Evolutionary conservation across 345 rosid species (phyloP), one percentile per base, ranked within the genome.

Genomic region (Eucalyptus pauciflora): DNA sequence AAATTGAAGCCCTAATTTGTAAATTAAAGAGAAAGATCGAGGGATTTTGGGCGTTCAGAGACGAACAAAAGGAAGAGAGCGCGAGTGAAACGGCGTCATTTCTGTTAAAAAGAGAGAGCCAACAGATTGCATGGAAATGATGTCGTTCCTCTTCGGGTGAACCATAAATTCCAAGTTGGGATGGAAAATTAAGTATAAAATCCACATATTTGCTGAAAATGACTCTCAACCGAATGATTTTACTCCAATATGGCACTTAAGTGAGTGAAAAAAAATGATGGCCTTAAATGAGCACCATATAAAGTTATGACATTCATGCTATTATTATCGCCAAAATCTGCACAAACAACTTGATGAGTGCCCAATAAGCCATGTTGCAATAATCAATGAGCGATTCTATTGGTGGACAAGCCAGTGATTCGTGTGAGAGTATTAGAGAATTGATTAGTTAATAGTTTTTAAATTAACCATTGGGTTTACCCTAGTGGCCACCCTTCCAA

Each of bases 271-370:
- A 60, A 12, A 27, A 37, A 37, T 33, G 2, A 37, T 37, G 37
- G 37, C 37, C 33, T 33, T 33, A 33, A 33, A 33, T 33, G 33
- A 33, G 33, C 33, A 33, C 2, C 33, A 37, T 60, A 11, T 8
- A 12, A 60, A 60, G 7, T 60, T 5, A 1, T 60, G n/a, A 27
- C 15, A 27, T 11, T 25, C 0, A 4, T 25, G 7, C 7, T 60
- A 11, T 25, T 11, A 0, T 58, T 58, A 58, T 25, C 0, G 2
- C 29, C 1, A 12, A 27, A 60, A 27, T 60, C 2, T 60, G 15
- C 4, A 12, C 15, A 1, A 0, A 60, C 33, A 12, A 60, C 4
- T 0, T 0, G 33, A 60, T 60, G 69, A 13, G 31, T 27, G 33
- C 69, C 69, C 69, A 27, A 3, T 60, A 11, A 60, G 69, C 16